Percentiles rank a stretch among this genome's conserved stretches.
phyloP scores from a whole-genome alignment of 352 stramenopile genomes.

The Globisporangium canariense region DNA sequence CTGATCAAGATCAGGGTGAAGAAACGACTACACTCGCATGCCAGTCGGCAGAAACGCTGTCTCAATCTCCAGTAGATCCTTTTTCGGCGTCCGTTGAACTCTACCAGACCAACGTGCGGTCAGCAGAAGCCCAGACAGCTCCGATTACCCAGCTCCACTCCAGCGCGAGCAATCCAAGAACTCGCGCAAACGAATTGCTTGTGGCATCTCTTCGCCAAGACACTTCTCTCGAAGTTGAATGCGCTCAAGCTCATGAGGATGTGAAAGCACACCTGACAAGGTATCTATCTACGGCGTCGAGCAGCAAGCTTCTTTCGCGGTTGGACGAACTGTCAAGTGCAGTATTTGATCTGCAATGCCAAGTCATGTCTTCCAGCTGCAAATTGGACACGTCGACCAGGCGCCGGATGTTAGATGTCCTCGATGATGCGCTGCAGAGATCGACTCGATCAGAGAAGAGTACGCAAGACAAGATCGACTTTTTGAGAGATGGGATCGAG shows the following conservation, averaged over 20 bases:
- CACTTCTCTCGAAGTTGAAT: conserved; percentile 23
- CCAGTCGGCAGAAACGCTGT: neutral
- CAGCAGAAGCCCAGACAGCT: neutral
- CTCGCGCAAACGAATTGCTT: conserved; percentile 31
- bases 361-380: conserved; percentile 24
- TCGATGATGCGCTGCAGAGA: conserved; percentile 20
- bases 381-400: conserved; percentile 17
- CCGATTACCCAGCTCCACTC: neutral
- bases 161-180: conserved; percentile 20
- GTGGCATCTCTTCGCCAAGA: conserved; percentile 29
- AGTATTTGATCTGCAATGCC: conserved; percentile 34
- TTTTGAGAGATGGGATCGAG: conserved; percentile 13
- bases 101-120: neutral
- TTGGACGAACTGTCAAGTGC: conserved; percentile 26
- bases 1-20: neutral
- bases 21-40: neutral
- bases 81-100: neutral
- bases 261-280: conserved; percentile 28
- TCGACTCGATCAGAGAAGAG: conserved; percentile 4
- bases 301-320: conserved; percentile 17
- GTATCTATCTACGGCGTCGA: conserved; percentile 22
- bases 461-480: neutral
- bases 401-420: conserved; percentile 26
- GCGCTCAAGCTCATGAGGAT: conserved; percentile 17
- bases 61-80: too few species aligned